Evolutionary conservation across 2,329 filamentous ascomycete genomes (phyloP).

Genomic region (Talaromyces marneffei): DNA sequence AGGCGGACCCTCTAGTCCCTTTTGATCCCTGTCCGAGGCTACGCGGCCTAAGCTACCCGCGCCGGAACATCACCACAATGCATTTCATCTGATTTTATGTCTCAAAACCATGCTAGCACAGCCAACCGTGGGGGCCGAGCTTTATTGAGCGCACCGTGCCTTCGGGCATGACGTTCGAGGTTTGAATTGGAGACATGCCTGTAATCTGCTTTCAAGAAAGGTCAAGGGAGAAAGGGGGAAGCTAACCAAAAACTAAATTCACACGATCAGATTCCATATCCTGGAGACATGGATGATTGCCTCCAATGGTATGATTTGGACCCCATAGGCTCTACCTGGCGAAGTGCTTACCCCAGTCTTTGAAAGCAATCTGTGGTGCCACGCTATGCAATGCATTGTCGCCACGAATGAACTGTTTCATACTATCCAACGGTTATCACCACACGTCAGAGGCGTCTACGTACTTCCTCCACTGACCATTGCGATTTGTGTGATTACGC

Average conservation of each 20-base stretch:
- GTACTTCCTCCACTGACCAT: neutral
- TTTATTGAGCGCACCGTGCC: neutral
- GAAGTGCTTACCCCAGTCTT: neutral
- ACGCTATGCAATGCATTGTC: neutral
- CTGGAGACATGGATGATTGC: neutral
- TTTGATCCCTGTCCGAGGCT: neutral
- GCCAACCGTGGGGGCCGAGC: neutral
- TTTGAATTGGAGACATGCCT: neutral
- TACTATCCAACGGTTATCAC: neutral
- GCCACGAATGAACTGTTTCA: neutral
- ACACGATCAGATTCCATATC: neutral
- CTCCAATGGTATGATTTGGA: neutral
- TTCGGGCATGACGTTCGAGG: neutral
- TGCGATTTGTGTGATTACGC: neutral
- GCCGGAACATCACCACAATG: neutral
- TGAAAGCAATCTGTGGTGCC: neutral
- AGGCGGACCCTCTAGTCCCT: neutral
- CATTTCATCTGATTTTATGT: too few relatives aligned
- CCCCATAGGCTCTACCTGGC: neutral
- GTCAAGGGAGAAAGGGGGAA: neutral
- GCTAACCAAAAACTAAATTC: neutral
- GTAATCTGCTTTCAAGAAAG: neutral
- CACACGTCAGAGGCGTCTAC: neutral
- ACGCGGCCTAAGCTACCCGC: neutral
- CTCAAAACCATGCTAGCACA: neutral